Evolutionary conservation across 2,329 filamentous ascomycete genomes (phyloP).

Genomic region (Ascosphaera apis): DNA sequence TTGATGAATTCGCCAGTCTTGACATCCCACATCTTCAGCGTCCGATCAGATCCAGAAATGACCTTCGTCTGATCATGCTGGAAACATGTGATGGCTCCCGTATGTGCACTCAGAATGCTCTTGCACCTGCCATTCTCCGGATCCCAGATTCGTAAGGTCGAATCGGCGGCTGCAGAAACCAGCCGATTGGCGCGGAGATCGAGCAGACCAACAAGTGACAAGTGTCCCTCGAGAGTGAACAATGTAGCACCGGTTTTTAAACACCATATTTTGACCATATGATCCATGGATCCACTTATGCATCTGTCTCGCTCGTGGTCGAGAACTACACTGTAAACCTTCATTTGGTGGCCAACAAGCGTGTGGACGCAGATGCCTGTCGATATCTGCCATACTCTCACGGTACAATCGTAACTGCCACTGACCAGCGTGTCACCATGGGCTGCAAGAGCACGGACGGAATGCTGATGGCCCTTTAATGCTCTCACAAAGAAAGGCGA

Average conservation of each 20-base stretch:
- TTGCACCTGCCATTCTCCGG: conserved; percentile 80
- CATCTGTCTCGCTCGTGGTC: conserved; percentile 82
- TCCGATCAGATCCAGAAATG: conserved; percentile 85
- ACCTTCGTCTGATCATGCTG: conserved; percentile 95
- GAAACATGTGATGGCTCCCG: conserved; percentile 94
- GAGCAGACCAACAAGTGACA: conserved; percentile 71
- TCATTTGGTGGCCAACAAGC: conserved; percentile 66
- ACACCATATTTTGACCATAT: conserved; percentile 93
- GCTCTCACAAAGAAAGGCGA: conserved; percentile 90
- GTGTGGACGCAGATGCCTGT: conserved; percentile 74
- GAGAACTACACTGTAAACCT: conserved; percentile 92
- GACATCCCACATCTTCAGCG: conserved; percentile 97
- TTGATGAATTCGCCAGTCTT: conserved; percentile 77
- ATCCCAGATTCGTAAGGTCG: conserved; percentile 90
- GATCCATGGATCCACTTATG: conserved; percentile 97
- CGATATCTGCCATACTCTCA: conserved; percentile 92
- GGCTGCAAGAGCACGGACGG: conserved; percentile 85
- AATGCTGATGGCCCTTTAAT: conserved; percentile 69
- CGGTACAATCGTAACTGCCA: conserved; percentile 86
- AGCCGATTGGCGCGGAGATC: conserved; percentile 76
- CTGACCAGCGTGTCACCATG: conserved; percentile 91
- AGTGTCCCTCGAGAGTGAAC: conserved; percentile 80
- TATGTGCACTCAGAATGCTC: conserved; percentile 76
- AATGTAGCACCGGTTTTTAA: conserved; percentile 65
- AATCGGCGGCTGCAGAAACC: conserved; percentile 87